These are phyloP conservation scores for Bimuria novae-zelandiae DNA, from an alignment of 2,329 filamentous ascomycete genomes.

Conservation along the genomic window DNA sequence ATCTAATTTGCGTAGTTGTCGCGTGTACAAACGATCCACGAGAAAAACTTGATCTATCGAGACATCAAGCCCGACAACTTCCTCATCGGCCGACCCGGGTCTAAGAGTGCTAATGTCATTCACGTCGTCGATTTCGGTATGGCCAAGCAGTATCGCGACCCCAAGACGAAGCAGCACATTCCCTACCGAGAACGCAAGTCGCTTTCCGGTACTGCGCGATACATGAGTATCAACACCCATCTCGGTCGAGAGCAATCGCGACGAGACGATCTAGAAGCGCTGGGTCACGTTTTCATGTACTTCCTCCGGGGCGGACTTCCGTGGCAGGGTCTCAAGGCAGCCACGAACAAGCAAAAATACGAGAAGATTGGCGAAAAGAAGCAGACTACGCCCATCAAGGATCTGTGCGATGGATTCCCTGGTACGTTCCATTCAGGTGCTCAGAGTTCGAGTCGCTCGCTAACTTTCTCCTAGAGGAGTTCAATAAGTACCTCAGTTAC, in stretches of 20 bases:
- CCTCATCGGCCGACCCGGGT: conserved; percentile 87
- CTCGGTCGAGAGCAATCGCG: conserved; percentile 94
- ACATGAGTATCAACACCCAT: conserved; percentile 99
- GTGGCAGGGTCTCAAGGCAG: conserved; percentile 71
- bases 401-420: conserved; percentile 93
- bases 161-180: conserved; percentile 98
- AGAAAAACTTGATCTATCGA: conserved; percentile 98
- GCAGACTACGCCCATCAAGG: conserved; percentile 95
- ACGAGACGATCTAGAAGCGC: conserved; percentile 90
- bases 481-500: conserved; percentile 96
- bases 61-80: conserved; percentile 99
- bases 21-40: conserved; percentile 91
- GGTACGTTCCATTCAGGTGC: conserved; percentile 51
- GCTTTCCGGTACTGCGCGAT: conserved; percentile 91
- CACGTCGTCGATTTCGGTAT: conserved; percentile 99
- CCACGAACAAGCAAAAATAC: conserved; percentile 92
- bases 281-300: conserved; percentile 73
- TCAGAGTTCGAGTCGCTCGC: conserved; percentile 10
- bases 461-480: conserved; percentile 69
- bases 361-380: conserved; percentile 99
- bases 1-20: conserved; percentile 65
- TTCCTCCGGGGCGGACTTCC: conserved; percentile 68
- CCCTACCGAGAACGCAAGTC: conserved; percentile 97
- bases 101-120: conserved; percentile 96
- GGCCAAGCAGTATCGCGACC: conserved; percentile 98